A percentile compares a stretch with the other conserved stretches of the same genome.
Evolutionary conservation across 768 basidiomycete species (phyloP).

Genomic region (Phaeolepiota aurea): DNA sequence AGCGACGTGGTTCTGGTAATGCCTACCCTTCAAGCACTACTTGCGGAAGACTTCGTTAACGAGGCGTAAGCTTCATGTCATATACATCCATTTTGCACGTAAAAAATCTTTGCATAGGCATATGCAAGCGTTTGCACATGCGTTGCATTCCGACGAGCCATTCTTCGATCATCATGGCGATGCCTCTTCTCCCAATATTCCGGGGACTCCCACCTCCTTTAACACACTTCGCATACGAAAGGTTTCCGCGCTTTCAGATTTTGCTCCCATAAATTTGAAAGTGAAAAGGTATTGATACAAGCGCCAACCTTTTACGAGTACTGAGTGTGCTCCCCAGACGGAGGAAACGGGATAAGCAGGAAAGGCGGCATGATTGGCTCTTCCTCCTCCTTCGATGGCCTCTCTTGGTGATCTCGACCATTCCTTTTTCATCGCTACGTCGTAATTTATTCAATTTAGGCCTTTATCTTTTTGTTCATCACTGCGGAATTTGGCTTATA

Average conservation of each 20-base stretch:
- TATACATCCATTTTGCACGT: neutral
- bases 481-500: constrained; percentile 80
- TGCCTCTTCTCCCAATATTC: constrained; percentile 27
- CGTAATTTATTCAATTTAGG: constrained; percentile 29
- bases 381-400: constrained; percentile 85
- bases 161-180: constrained; percentile 24
- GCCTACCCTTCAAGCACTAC: constrained; percentile 16
- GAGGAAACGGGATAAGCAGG: constrained; percentile 26
- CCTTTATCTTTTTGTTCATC: constrained; percentile 80
- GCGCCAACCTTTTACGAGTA: too few species aligned
- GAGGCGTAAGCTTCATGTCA: constrained; percentile 46
- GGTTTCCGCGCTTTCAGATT: constrained; percentile 79
- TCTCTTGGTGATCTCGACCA: constrained; percentile 47
- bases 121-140: constrained; percentile 72
- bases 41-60: constrained; percentile 56
- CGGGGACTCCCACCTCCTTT: constrained; percentile 27
- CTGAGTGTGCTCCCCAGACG: constrained; percentile 15
- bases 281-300: constrained; percentile 60
- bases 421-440: neutral
- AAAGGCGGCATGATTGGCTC: constrained; percentile 59
- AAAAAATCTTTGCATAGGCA: constrained; percentile 22
- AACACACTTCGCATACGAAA: constrained; percentile 52
- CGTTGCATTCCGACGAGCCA: constrained; percentile 55
- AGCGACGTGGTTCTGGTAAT: too few species aligned
- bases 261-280: constrained; percentile 82